These are phyloP conservation scores for Umbelopsis ramanniana DNA, from an alignment of 192 early-diverging fungal genomes.

Conservation along the genomic window DNA sequence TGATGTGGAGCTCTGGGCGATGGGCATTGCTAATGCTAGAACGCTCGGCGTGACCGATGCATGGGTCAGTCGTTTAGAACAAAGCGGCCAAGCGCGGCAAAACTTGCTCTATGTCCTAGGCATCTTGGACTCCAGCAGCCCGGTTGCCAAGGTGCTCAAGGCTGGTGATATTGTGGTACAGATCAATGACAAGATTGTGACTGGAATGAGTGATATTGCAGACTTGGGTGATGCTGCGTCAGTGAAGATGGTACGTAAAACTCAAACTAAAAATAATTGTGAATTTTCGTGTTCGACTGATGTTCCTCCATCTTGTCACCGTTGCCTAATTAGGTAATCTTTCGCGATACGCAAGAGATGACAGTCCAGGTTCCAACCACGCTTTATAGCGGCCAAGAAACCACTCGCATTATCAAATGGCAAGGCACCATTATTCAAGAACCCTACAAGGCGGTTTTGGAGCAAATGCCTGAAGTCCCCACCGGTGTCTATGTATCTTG, in stretches of 20 bases:
- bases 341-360: conserved; percentile 76
- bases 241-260: conserved; percentile 53
- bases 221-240: conserved; percentile 47
- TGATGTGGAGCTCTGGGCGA: conserved; percentile 64
- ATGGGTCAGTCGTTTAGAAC: conserved; percentile 58
- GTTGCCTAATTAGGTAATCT: conserved; percentile 46
- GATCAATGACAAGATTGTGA: conserved; percentile 66
- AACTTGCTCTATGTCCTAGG: conserved; percentile 58
- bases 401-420: conserved; percentile 77
- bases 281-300: background rate
- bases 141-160: conserved; percentile 56
- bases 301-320: background rate
- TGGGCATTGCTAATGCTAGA: conserved; percentile 60
- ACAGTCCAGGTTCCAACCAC: conserved; percentile 67
- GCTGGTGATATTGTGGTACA: conserved; percentile 69
- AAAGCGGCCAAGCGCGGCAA: conserved; percentile 43
- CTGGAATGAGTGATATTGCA: conserved; percentile 61
- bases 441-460: conserved; percentile 67
- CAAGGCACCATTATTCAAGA: conserved; percentile 79
- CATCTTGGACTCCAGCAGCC: conserved; percentile 60
- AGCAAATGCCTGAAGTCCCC: conserved; percentile 64
- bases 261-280: background rate
- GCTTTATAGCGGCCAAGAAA: conserved; percentile 54
- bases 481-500: conserved; percentile 65
- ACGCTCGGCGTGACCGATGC: conserved; percentile 58